Percentiles rank a stretch among this genome's conserved stretches.
phyloP scores from a whole-genome alignment of 2,329 filamentous ascomycete species.

The Exserohilum rostratum region DNA sequence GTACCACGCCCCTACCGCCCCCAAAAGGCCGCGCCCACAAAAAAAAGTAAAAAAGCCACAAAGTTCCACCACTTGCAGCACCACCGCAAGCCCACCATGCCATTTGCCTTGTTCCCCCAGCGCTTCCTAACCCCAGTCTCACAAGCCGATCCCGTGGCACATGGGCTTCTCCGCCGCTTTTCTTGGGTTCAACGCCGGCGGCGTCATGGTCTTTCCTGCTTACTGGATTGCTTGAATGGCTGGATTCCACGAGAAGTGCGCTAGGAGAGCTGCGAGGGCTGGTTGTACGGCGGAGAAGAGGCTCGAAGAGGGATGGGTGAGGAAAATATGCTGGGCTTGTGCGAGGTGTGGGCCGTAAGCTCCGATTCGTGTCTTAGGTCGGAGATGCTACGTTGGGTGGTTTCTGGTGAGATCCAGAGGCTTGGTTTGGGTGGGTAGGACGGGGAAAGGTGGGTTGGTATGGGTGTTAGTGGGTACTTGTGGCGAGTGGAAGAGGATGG shows the following conservation, averaged over 20 bases:
- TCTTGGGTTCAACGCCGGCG: neutral
- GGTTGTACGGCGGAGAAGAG: neutral
- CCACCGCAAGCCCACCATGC: neutral
- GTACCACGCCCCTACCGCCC: neutral
- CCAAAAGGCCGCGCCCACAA: neutral
- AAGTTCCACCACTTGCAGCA: conserved; percentile 8
- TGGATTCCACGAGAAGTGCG: neutral
- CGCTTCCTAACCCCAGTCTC: neutral
- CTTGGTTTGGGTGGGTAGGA: conserved; percentile 21
- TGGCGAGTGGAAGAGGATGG: neutral
- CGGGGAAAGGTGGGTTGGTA: conserved; percentile 11
- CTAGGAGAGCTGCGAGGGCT: neutral
- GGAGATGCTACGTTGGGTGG: conserved; percentile 4
- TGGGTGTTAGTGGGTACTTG: neutral
- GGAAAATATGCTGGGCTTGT: neutral
- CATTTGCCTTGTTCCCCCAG: neutral
- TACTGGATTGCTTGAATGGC: neutral
- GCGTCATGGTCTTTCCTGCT: neutral
- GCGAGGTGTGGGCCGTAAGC: conserved; percentile 13
- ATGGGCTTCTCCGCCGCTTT: neutral
- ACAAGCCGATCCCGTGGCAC: conserved; percentile 8
- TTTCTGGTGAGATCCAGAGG: conserved; percentile 4
- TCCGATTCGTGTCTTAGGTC: conserved; percentile 39
- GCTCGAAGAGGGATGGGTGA: neutral
- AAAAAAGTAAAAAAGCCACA: neutral